Conservation (phyloP, 192 early-diverging fungal genomes). For the Dissophora globulifera region DNA sequence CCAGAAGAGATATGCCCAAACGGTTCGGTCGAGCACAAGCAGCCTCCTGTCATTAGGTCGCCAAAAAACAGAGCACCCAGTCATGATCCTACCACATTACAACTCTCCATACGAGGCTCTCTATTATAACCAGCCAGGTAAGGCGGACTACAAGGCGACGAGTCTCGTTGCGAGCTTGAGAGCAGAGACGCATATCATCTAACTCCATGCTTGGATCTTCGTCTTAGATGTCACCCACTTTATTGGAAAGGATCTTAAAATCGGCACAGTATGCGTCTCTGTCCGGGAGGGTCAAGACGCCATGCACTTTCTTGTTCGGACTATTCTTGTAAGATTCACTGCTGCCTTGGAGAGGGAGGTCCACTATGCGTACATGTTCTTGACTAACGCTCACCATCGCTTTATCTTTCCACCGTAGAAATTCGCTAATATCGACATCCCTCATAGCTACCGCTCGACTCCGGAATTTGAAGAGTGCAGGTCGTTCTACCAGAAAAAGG, state of each 20-base stretch:
- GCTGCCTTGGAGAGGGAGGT: too few relatives aligned
- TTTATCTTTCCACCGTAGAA: constrained; percentile 6
- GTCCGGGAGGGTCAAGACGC: constrained; percentile 1
- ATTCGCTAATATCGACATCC: constrained; percentile 25
- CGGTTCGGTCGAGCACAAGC: constrained; percentile 29
- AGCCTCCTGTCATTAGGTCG: constrained; percentile 20
- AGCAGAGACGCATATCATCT: background rate
- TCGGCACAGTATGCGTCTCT: constrained; percentile 41
- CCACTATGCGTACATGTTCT: background rate
- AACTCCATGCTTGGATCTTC: background rate
- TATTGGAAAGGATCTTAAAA: constrained; percentile 28
- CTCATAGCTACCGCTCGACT: background rate
- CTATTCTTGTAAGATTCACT: constrained; percentile 43
- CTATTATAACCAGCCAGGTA: constrained; percentile 30
- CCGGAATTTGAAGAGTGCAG: constrained; percentile 18
- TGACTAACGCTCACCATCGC: background rate
- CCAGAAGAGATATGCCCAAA: constrained; percentile 13
- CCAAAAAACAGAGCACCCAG: constrained; percentile 22
- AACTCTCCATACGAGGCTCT: constrained; percentile 39
- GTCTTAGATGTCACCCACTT: constrained; percentile 15
- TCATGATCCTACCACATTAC: constrained; percentile 37
- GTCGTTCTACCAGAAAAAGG: constrained; percentile 14
- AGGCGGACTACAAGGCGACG: background rate
- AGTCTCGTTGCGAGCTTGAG: too few relatives aligned
- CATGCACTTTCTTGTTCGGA: constrained; percentile 35